Evolutionary conservation across 2,329 filamentous ascomycete genomes (phyloP), one percentile per base, ranked within the genome.

Genomic region (Trichoderma afroharzianum): DNA sequence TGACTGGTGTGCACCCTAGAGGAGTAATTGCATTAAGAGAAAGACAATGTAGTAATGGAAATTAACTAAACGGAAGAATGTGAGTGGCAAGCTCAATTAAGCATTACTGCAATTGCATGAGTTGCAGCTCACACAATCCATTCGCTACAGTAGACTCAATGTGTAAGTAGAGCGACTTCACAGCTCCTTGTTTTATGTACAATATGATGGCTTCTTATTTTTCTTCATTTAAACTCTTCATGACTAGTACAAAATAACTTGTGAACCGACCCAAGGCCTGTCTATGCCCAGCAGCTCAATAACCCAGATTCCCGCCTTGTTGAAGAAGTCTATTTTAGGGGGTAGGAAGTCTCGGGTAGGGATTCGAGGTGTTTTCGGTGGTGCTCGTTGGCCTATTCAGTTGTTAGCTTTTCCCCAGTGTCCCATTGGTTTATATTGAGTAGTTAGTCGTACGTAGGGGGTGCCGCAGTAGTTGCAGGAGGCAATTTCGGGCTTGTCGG

Each of bases 401-500:
- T 18, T 50, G 68, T 75, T 30, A 76, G 77, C 63, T 67, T 61
- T 12, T 4, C 21, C 6, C 14, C 0, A 7, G 3, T 43, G 7
- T 30, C 24, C 55, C 6, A 24, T 14, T 39, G 26, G 9, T 24
- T 6, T 6, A 15, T 24, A 18, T 66, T 33, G 26, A 24, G 30
- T 8, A 50, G 61, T 72, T 50, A n/a, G 68, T 83, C 95, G 80
- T 88, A 98, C 96, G 81, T 91, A 99, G 77, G 96, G 96, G 76
- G 96, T 81, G 68, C 96, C 96, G 81, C 96, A 99, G 86, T 99
- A 99, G 79, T 88, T 91, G 87, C 96, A 99, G 80, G 86, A 86
- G 82, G 90, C 89, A 78, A 99, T 97, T 86, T 98, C 91, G 57
- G 96, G 93, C 87, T 98, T 98, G 84, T 99, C 96, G 76, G 93